Base-by-base conservation (phyloP, 345 rosid species). In the Euphorbia pulcherrima region DNA sequence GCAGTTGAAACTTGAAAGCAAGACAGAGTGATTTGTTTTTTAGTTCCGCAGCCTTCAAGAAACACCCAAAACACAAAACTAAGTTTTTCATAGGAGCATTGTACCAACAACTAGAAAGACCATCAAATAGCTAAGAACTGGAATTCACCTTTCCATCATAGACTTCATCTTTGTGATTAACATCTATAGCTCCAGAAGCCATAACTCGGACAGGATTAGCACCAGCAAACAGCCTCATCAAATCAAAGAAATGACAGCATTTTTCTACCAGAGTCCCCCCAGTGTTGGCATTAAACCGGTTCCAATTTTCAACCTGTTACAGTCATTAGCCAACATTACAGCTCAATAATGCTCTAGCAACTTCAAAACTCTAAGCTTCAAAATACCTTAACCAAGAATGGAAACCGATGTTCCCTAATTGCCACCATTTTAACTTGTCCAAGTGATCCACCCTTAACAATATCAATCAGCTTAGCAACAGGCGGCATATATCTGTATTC, bases 231-330 rank as follows among this genome's bases (percentile, higher is more conserved):
- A 93, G 85, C 75, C 88, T 87, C 96, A 93, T 93, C 65, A 90
- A 80, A 79, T 93, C 98, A 74, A 93, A 93, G 83, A 93, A 93
- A 75, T 93, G 98, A 77, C 98, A 93, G 78, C 98, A 93, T 71
- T 93, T 93, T 87, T 93, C 98, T 9, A 93, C 98, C 68, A 93
- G 80, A 30, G 98, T 90, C 14, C 98, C 98, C 44, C 98, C 96
- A 0, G 92, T 81, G 82, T 90, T 93, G 48, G 48, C 83, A 75
- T 90, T 93, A 87, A 90, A 93, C 71, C 97, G 85, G 76, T 93
- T 93, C 98, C 98, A 93, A 70, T 93, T 75, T 70, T 87, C 75
- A 68, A 92, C 98, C 98, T 92, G 68, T 67, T 35, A 73, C 61
- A 40, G 50, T 24, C 59, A 76, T 6, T 24, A 33, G 67, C 27